Conservation (phyloP, 2,329 filamentous ascomycete species). For the Mycosphaerella arachidis region DNA sequence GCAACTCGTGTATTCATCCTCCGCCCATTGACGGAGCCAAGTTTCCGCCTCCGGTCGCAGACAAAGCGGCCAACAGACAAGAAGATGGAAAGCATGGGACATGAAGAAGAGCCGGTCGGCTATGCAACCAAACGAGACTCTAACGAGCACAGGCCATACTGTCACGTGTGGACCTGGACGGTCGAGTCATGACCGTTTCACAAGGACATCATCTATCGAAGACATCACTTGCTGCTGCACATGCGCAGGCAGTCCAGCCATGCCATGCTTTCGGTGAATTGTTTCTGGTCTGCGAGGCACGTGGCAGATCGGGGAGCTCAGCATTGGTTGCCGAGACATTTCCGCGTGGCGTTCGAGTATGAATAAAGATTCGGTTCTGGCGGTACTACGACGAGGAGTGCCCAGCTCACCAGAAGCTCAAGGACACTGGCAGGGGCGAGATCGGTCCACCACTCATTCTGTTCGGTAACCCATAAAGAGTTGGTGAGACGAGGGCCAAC, state of each 20-base stretch:
- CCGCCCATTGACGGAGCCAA: no score
- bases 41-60: no score
- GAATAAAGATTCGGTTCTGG: no score
- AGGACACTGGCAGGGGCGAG: slow-evolving; percentile 27
- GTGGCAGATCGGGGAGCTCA: neutral
- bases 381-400: slow-evolving; percentile 63
- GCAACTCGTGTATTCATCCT: neutral
- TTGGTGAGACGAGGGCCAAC: neutral
- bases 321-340: no score
- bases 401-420: slow-evolving; percentile 52
- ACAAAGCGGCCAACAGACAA: neutral
- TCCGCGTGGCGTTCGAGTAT: no score
- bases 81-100: neutral
- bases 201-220: neutral
- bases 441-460: slow-evolving; percentile 16
- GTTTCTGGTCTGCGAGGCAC: neutral
- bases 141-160: neutral
- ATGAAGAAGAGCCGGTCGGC: neutral
- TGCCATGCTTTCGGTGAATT: no score
- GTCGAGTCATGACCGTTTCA: neutral
- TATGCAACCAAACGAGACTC: neutral
- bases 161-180: neutral
- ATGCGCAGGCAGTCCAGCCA: neutral
- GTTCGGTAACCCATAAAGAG: neutral
- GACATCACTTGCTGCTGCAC: neutral